Conservation (phyloP, 2,329 filamentous ascomycete species). For the Talaromyces pinophilus region DNA sequence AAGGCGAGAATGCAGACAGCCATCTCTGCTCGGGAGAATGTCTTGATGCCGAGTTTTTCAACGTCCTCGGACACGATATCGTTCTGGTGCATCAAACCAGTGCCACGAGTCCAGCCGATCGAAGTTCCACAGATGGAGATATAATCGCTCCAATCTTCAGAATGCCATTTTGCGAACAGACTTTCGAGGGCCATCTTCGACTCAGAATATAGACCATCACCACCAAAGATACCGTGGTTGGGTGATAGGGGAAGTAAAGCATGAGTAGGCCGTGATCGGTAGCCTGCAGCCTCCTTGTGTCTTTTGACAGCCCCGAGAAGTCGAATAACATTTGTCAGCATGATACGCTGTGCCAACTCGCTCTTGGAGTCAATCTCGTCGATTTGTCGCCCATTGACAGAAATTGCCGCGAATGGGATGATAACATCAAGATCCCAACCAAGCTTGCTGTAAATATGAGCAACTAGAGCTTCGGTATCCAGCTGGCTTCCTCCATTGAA, state of each 20-base stretch:
- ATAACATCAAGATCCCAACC: constrained; percentile 98
- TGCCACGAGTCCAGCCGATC: constrained; percentile 98
- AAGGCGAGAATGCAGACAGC: constrained; percentile 95
- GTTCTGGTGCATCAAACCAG: constrained; percentile 95
- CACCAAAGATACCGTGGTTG: constrained; percentile 97
- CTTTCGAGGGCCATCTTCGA: constrained; percentile 97
- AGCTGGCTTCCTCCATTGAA: constrained; percentile 98
- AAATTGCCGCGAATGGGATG: constrained; percentile 93
- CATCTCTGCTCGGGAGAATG: constrained; percentile 99
- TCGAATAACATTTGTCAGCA: constrained; percentile 94
- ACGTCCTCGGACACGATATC: constrained; percentile 96
- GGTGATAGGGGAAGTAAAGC: constrained; percentile 94
- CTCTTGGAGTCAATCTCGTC: constrained; percentile 95
- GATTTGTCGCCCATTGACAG: constrained; percentile 95
- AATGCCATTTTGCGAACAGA: constrained; percentile 97
- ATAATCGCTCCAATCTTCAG: constrained; percentile 95
- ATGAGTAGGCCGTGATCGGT: constrained; percentile 92
- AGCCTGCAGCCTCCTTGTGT: constrained; percentile 82
- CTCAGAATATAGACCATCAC: constrained; percentile 95
- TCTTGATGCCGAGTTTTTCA: constrained; percentile 92
- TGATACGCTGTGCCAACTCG: constrained; percentile 95
- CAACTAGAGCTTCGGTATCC: constrained; percentile 69
- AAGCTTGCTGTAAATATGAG: constrained; percentile 93
- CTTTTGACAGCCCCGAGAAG: constrained; percentile 87
- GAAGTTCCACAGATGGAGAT: constrained; percentile 97